Conservation (phyloP, 2,329 filamentous ascomycete species). For the Diaporthe velutina region DNA sequence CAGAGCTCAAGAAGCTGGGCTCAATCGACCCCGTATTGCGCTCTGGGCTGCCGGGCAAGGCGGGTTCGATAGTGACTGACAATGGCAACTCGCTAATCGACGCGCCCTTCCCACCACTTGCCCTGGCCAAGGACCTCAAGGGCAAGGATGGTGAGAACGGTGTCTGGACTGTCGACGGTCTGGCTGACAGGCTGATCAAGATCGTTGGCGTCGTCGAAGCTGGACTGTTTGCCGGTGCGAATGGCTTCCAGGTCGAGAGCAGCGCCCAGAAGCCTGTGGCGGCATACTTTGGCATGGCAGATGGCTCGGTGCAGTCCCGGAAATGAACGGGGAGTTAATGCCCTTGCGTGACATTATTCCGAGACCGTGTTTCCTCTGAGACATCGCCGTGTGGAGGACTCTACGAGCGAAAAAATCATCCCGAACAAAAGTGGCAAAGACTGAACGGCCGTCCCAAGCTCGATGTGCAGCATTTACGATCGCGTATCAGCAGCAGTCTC, state of each 20-base stretch:
- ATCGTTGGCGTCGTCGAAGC: conserved; percentile 93
- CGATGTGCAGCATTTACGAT: neutral
- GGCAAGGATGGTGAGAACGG: conserved; percentile 70
- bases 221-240: conserved; percentile 87
- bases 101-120: conserved; percentile 84
- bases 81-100: conserved; percentile 93
- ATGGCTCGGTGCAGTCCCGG: conserved; percentile 73
- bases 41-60: conserved; percentile 80
- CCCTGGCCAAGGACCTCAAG: conserved; percentile 69
- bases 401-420: neutral
- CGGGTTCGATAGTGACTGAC: conserved; percentile 84
- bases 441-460: neutral
- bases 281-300: conserved; percentile 93
- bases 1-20: conserved; percentile 79
- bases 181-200: conserved; percentile 81
- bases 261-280: conserved; percentile 92
- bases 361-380: neutral
- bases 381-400: neutral
- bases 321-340: neutral
- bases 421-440: neutral
- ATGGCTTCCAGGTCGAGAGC: conserved; percentile 77
- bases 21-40: conserved; percentile 79
- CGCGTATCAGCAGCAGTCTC: neutral
- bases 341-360: neutral
- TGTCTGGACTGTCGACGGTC: conserved; percentile 82